Conservation (phyloP, 192 early-diverging fungal species). For the Oehlia diaphana region DNA sequence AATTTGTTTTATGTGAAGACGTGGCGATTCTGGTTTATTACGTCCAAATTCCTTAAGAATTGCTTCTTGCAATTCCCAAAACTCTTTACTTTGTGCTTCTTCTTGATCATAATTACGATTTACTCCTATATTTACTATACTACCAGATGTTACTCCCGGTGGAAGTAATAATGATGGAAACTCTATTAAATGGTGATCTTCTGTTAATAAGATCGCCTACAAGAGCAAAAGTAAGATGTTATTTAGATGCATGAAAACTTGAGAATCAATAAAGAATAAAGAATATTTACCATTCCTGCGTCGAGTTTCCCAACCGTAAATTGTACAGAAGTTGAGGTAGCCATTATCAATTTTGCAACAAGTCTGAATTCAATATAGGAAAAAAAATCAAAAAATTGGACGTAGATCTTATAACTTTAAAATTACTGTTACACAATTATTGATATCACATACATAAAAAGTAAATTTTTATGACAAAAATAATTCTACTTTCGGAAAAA, state of each 20-base stretch:
- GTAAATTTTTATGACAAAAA: no score
- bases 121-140: conserved; percentile 95
- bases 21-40: conserved; percentile 76
- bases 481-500: no score
- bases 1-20: conserved; percentile 69
- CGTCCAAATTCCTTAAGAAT: conserved; percentile 82
- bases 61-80: conserved; percentile 82
- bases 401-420: background rate
- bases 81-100: conserved; percentile 71
- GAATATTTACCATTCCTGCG: conserved; percentile 75
- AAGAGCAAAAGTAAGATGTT: background rate
- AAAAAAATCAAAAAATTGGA: background rate
- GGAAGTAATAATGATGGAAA: conserved; percentile 96
- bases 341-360: background rate
- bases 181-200: conserved; percentile 98
- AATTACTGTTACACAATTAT: no score
- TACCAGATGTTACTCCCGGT: conserved; percentile 88
- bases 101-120: conserved; percentile 89
- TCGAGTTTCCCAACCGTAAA: conserved; percentile 95
- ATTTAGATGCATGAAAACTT: background rate
- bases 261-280: background rate
- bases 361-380: background rate
- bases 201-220: conserved; percentile 87
- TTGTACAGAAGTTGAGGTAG: conserved; percentile 49
- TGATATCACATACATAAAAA: no score